These are phyloP conservation scores for Trypanosoma grayi DNA, from an alignment of 208 protist genomes.

Conservation along the genomic window DNA sequence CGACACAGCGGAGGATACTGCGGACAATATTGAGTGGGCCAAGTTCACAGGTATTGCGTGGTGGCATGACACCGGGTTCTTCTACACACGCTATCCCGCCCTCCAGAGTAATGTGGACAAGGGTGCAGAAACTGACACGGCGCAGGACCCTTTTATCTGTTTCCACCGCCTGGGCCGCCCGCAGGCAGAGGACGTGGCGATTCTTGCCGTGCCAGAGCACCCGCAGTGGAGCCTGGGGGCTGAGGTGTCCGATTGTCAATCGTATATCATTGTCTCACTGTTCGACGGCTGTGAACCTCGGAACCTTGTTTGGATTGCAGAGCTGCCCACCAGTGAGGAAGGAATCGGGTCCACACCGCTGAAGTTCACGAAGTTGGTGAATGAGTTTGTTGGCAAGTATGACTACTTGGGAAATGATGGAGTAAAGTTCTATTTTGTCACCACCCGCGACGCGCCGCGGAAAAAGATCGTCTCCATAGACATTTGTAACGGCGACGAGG, in stretches of 20 bases:
- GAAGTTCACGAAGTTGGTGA: constrained; percentile 64
- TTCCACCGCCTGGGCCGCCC: constrained; percentile 86
- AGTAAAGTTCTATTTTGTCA: constrained; percentile 81
- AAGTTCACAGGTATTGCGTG: constrained; percentile 90
- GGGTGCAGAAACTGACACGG: constrained; percentile 85
- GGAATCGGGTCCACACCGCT: constrained; percentile 40
- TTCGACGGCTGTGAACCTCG: constrained; percentile 76
- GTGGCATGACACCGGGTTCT: constrained; percentile 88
- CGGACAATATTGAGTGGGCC: constrained; percentile 81
- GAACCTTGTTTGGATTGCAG: constrained; percentile 81
- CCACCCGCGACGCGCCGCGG: constrained; percentile 86
- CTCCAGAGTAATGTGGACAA: constrained; percentile 60
- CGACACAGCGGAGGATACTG: constrained; percentile 46
- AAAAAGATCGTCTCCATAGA: constrained; percentile 88
- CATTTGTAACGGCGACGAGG: constrained; percentile 38
- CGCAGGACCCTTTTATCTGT: constrained; percentile 77
- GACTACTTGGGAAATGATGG: constrained; percentile 88
- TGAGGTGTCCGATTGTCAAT: constrained; percentile 77
- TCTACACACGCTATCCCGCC: constrained; percentile 88
- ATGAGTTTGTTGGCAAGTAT: constrained; percentile 89
- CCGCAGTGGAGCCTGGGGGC: constrained; percentile 68
- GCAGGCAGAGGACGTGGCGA: constrained; percentile 75
- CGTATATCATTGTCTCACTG: constrained; percentile 65
- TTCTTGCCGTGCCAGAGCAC: constrained; percentile 72
- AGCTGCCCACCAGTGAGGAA: constrained; percentile 37